Evolutionary conservation across 208 protist species (phyloP).

Genomic region (Naegleria fowleri): DNA sequence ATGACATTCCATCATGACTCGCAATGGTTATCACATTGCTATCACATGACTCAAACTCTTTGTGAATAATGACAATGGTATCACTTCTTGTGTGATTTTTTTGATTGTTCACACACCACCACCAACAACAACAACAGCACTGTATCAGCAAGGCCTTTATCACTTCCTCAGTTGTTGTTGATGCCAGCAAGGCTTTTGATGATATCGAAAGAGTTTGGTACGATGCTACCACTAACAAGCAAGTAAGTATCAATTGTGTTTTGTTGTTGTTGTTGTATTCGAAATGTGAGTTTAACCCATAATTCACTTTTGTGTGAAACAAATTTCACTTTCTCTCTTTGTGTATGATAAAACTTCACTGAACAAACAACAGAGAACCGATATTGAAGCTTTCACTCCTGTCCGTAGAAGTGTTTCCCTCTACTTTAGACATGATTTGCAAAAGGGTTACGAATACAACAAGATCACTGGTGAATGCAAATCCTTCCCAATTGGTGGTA

Average conservation of each 20-base stretch:
- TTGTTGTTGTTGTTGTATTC: no score
- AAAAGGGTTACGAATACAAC: constrained; percentile 1
- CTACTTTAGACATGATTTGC: constrained; percentile 8
- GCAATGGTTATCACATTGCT: no score
- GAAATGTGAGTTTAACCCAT: no score
- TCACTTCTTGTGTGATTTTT: no score
- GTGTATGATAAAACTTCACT: no score
- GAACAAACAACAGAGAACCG: not conserved
- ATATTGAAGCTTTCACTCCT: not conserved
- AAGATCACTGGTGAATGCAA: not conserved
- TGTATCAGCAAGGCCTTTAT: constrained; percentile 14
- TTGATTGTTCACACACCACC: no score
- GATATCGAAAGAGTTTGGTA: not conserved
- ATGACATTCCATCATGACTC: no score
- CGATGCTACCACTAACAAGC: constrained; percentile 19
- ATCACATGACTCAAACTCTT: no score
- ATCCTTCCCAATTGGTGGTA: not conserved
- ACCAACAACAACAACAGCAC: no score
- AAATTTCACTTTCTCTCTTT: not conserved
- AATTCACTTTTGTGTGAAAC: not conserved
- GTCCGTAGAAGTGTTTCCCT: not conserved
- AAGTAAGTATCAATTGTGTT: not conserved
- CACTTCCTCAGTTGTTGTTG: not conserved
- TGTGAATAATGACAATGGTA: no score
- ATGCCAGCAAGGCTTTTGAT: not conserved